Conservation (phyloP, 768 basidiomycete species). For the Pseudohyphozyma bogoriensis region DNA sequence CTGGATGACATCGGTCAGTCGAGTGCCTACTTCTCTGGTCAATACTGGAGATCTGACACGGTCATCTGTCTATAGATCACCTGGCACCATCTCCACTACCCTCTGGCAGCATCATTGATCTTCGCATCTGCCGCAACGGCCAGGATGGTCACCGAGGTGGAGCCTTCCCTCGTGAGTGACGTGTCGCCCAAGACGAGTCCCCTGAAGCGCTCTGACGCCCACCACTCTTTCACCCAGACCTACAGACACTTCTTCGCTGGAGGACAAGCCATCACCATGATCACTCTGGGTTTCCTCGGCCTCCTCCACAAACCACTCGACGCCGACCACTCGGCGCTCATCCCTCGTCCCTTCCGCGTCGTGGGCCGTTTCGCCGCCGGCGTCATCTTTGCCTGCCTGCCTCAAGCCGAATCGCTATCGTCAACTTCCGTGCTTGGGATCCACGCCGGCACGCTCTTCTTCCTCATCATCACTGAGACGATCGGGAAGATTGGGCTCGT, state of each 20-base stretch:
- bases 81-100: constrained; percentile 32
- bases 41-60: no score
- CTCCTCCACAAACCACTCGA: constrained; percentile 27
- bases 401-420: not conserved
- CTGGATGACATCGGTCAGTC: not conserved
- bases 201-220: not conserved
- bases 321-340: not conserved
- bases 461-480: not conserved
- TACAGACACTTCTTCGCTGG: constrained; percentile 33
- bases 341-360: constrained; percentile 2
- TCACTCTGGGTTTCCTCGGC: constrained; percentile 30
- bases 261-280: constrained; percentile 31
- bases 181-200: not conserved
- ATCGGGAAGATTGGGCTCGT: constrained; percentile 6
- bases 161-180: constrained; percentile 17
- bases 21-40: no score
- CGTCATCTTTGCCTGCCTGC: constrained; percentile 4
- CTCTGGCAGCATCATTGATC: constrained; percentile 31
- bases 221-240: not conserved
- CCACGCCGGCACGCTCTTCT: not conserved
- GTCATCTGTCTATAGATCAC: not conserved
- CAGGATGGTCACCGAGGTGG: constrained; percentile 23
- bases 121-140: constrained; percentile 32
- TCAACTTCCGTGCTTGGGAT: not conserved
- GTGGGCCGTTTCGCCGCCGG: not conserved